These are phyloP conservation scores for Paramecium sonneborni DNA, from an alignment of 73 alveolate genomes.

Conservation along the genomic window DNA sequence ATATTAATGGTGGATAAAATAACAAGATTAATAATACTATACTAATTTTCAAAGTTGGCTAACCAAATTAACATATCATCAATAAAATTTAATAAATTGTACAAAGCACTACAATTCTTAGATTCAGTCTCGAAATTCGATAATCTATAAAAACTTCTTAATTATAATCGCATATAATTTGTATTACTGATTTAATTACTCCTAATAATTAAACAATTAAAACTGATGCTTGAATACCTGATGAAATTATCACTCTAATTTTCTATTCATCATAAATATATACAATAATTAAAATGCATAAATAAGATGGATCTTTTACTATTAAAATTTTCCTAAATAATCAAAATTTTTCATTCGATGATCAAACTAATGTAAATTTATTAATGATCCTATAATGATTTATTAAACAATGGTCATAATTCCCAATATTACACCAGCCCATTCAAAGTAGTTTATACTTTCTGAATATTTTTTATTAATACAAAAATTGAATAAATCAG, in stretches of 20 bases:
- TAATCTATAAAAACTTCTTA: not conserved
- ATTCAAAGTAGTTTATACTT: not conserved
- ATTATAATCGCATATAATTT: not conserved
- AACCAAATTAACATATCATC: not conserved
- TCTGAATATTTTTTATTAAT: not conserved
- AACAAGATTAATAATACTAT: not conserved
- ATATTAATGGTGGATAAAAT: not conserved
- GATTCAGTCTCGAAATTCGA: not conserved
- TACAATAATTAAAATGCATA: not conserved
- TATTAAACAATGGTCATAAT: not conserved
- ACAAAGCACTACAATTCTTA: not conserved
- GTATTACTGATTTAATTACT: not conserved
- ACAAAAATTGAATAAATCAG: not conserved
- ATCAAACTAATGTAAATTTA: slow-evolving; percentile 7
- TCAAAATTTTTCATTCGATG: not conserved
- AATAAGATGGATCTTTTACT: not conserved
- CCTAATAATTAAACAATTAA: not conserved
- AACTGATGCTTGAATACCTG: not conserved
- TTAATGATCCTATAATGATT: not conserved
- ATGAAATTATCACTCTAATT: not conserved
- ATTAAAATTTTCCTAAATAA: not conserved
- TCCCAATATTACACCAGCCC: not conserved
- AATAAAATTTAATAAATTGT: not conserved
- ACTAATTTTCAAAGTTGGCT: not conserved
- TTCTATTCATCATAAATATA: not conserved